phyloP scores from a whole-genome alignment of 768 basidiomycete species.

The Amanita inopinata region DNA sequence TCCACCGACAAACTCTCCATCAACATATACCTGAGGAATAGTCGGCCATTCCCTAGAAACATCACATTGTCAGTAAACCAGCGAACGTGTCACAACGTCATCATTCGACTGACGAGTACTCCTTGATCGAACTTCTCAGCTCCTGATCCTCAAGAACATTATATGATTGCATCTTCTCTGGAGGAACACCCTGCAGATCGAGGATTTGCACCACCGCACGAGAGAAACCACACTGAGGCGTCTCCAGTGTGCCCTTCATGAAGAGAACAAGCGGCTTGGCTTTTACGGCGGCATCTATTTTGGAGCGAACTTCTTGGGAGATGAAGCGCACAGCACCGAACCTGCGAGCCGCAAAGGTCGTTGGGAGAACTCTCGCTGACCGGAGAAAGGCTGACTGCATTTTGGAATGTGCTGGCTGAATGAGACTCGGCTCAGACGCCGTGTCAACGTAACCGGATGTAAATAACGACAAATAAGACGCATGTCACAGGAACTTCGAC shows the following conservation, averaged over 20 bases:
- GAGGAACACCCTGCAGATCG: constrained; percentile 70
- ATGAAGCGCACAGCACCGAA: constrained; percentile 37
- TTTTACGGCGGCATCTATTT: constrained; percentile 66
- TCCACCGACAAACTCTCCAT: constrained; percentile 94
- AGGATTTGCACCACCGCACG: constrained; percentile 88
- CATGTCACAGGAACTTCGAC: too few species aligned
- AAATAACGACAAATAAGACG: too few species aligned
- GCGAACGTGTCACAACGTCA: background rate
- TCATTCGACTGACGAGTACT: constrained; percentile 76
- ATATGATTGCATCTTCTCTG: constrained; percentile 79
- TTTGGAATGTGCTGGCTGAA: background rate
- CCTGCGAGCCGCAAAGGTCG: constrained; percentile 18
- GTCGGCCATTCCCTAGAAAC: constrained; percentile 88
- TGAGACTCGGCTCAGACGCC: too few species aligned
- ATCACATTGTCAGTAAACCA: background rate
- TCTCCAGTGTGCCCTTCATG: constrained; percentile 91
- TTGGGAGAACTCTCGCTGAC: background rate
- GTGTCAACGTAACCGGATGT: too few species aligned
- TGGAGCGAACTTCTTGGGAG: constrained; percentile 48
- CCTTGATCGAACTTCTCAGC: constrained; percentile 81
- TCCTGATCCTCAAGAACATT: constrained; percentile 85
- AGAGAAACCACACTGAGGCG: constrained; percentile 93
- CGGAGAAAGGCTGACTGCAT: background rate
- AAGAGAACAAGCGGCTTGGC: constrained; percentile 83
- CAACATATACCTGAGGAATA: constrained; percentile 89